Evolutionary conservation across 495 filamentous ascomycete genomes (phyloP), one percentile per base, ranked within the genome.

Genomic region (Neurospora sp.): DNA sequence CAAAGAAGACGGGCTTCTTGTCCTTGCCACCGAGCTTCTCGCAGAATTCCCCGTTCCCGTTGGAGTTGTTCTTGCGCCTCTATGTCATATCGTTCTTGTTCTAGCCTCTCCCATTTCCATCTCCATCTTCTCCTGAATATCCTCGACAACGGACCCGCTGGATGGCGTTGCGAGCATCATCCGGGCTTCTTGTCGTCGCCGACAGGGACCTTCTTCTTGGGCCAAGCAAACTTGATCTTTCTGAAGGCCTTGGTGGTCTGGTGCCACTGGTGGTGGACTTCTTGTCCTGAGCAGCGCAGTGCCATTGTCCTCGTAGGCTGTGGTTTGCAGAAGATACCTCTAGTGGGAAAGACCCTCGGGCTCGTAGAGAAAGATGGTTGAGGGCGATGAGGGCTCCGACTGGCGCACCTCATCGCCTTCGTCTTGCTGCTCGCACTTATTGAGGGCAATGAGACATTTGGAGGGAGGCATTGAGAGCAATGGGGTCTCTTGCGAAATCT

Each of bases 181-280:
- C 18, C 18, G 42, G 18, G 18, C 42, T 46, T 46, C 18, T 46
- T 46, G 18, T 46, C 42, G 9, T n/a, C 18, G 18, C 42, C 3
- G 18, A 46, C 18, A n/a, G 42, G 18, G 18, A 46, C 18, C 18
- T 97, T 94, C 87, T 97, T 94, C 87, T 95, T 94, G 79, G 85
- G 85, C 72, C 46, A 48, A 48, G 46, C 2, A 23, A 48, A 97
- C 89, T 39, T 97, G 88, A 84, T 94, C 92, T 39, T 94, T 93
- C 82, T 94, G 92, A 48, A 97, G 89, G 82, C 12, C 18, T 20
- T 91, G 90, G 80, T 97, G 94, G n/a, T n/a, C n/a, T n/a, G n/a
- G 81, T 97, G 96, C 74, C 94, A 94, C 70, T 94, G 94, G 87
- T 97, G 94, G 89, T 97, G 97, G 74, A 97, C 94, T 82, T 94